Evolutionary conservation across 768 basidiomycete genomes (phyloP).

Genomic region (Suillus subaureus): DNA sequence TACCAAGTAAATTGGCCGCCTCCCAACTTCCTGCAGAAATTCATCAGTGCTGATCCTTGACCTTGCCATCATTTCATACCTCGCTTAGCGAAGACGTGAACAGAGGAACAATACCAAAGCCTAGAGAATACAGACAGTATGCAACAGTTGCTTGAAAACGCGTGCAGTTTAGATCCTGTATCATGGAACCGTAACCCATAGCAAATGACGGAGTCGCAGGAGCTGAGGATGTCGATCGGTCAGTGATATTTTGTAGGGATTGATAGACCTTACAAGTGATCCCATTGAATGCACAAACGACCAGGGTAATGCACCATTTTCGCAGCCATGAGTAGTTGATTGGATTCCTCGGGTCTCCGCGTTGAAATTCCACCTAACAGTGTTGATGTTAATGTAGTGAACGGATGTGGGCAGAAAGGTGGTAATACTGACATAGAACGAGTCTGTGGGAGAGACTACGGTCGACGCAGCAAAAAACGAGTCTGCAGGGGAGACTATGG

Average conservation of each 20-base stretch:
- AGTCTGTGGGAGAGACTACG: constrained; percentile 9
- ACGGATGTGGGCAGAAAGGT: background rate
- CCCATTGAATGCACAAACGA: constrained; percentile 33
- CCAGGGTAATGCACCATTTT: constrained; percentile 43
- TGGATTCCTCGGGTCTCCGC: constrained; percentile 41
- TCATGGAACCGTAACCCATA: constrained; percentile 59
- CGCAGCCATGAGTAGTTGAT: constrained; percentile 34
- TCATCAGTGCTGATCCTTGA: background rate
- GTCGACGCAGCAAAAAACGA: constrained; percentile 6
- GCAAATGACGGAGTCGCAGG: constrained; percentile 54
- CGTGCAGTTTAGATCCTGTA: constrained; percentile 43
- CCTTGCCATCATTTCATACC: constrained; percentile 34
- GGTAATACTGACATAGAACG: constrained; percentile 18
- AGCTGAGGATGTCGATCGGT: constrained; percentile 36
- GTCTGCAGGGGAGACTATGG: constrained; percentile 13
- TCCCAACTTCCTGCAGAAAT: constrained; percentile 50
- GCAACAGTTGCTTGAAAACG: constrained; percentile 48
- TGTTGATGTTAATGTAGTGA: constrained; percentile 1
- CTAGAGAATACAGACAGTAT: constrained; percentile 55
- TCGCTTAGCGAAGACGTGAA: constrained; percentile 70
- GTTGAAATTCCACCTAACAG: constrained; percentile 39
- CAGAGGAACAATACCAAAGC: constrained; percentile 64
- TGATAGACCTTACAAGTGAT: constrained; percentile 23
- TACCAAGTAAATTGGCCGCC: constrained; percentile 57
- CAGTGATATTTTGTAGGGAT: background rate